phyloP scores from a whole-genome alignment of 352 stramenopile species.

The Phytophthora fragariaefolia region DNA sequence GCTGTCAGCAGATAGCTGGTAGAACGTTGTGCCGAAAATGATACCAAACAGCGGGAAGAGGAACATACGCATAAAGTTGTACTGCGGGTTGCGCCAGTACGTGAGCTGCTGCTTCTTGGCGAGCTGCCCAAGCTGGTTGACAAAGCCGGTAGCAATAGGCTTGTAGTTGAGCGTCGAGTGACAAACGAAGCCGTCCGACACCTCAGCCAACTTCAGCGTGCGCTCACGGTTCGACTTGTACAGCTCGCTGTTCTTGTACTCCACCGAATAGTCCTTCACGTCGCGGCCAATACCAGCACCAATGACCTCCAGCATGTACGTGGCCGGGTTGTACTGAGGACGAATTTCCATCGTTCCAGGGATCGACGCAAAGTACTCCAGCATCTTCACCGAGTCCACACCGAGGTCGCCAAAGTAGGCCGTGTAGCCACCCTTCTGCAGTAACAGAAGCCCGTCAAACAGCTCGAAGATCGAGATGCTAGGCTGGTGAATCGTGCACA shows the following conservation, averaged over 20 bases:
- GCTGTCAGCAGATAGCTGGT: slow-evolving; percentile 40
- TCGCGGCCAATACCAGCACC: too few relatives aligned
- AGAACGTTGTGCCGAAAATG: slow-evolving; percentile 72
- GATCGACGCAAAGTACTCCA: too few relatives aligned
- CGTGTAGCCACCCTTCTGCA: slow-evolving; percentile 64
- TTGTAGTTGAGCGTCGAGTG: slow-evolving; percentile 60
- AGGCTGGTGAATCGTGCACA: too few relatives aligned
- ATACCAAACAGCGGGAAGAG: slow-evolving; percentile 57
- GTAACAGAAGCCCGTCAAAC: slow-evolving; percentile 91
- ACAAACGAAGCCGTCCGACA: slow-evolving; percentile 37
- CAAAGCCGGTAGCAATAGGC: slow-evolving; percentile 51
- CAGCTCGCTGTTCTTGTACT: too few relatives aligned
- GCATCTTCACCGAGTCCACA: slow-evolving; percentile 75
- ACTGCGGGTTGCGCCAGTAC: too few relatives aligned
- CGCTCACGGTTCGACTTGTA: slow-evolving; percentile 41
- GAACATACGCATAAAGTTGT: slow-evolving; percentile 66
- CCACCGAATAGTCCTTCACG: too few relatives aligned
- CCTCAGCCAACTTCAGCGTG: slow-evolving; percentile 27
- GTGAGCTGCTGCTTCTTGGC: slow-evolving; percentile 46
- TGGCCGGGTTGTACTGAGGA: too few relatives aligned
- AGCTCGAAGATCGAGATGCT: slow-evolving; percentile 95
- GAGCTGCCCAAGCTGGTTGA: slow-evolving; percentile 47
- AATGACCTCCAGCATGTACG: too few relatives aligned
- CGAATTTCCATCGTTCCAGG: too few relatives aligned
- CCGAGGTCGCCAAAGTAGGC: slow-evolving; percentile 92